Base-by-base conservation (phyloP, 106 monocot genomes). In the Allium cepa region DNA sequence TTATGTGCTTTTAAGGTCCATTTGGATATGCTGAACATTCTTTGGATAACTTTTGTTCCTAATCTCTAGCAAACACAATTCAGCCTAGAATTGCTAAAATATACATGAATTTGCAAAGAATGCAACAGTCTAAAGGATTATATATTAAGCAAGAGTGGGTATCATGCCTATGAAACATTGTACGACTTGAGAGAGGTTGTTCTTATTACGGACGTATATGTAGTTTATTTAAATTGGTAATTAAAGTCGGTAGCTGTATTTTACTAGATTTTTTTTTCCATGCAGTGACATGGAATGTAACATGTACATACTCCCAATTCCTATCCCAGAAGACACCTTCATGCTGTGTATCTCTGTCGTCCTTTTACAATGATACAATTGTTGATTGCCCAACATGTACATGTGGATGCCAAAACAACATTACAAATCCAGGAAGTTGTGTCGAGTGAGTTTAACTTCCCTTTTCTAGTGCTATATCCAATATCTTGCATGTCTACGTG, bases 271-370 rank as follows among this genome's bases (percentile, higher is more conserved):
- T 22, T 22, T 22, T 22, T 22, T 22, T 22, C 22, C 22, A 53
- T 78, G 71, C 85, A 95, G 94, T 69, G 80, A 91, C 91, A 60
- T 91, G 88, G 80, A 63, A 73, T 53, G 73, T 86, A 11, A 79
- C 59, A 46, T 95, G 91, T 17, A 70, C 85, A 18, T 91, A 76
- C 75, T 88, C 91, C 22, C 85, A 85, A 46, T 80, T 83, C 50
- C 69, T 61, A 53, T 80, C 73, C 62, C 69, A 71, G 8, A 28
- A 11, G 13, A 15, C 46, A 45, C 83, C 87, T 4, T 64, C 69
- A 15, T 95, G 94, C 74, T 91, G 94, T 52, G 94, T 95, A 46
- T 91, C 91, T 22, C 61, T 91, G 17, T 95, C 94, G 10, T 63
- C 82, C 22, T 95, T 95, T 69, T 95, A 95, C 69, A 82, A 79